These are phyloP conservation scores for Kwoniella europaea DNA, from an alignment of 768 basidiomycete genomes.

Conservation along the genomic window DNA sequence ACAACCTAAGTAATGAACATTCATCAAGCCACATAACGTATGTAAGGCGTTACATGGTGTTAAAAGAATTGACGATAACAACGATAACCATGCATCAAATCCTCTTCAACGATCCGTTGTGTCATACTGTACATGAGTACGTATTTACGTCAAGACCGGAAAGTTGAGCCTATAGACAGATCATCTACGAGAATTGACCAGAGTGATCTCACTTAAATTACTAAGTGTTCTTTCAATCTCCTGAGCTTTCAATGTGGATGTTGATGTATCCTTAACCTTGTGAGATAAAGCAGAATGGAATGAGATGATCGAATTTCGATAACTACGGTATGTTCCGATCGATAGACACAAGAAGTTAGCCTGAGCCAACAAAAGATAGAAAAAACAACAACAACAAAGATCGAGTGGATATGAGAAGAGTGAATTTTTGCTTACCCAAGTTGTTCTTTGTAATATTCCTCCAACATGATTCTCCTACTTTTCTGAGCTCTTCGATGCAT, in stretches of 20 bases:
- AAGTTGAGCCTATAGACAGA: too few species aligned
- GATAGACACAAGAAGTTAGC: neutral
- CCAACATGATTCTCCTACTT: conserved; percentile 22
- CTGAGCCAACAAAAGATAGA: neutral
- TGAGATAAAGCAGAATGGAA: conserved; percentile 32
- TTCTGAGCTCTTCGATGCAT: conserved; percentile 28
- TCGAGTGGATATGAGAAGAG: neutral
- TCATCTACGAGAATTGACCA: conserved; percentile 12
- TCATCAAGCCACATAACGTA: too few species aligned
- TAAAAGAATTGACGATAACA: neutral
- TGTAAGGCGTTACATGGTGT: neutral
- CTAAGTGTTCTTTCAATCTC: conserved; percentile 9
- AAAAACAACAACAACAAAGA: neutral
- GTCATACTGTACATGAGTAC: neutral
- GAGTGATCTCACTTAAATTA: conserved; percentile 23
- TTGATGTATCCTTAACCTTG: neutral
- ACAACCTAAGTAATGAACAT: neutral
- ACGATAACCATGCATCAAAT: neutral
- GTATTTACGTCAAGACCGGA: too few species aligned
- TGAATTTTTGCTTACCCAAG: conserved; percentile 15
- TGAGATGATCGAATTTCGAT: conserved; percentile 39
- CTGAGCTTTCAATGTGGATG: neutral
- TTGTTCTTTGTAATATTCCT: conserved; percentile 39
- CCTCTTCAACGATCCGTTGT: neutral
- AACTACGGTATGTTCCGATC: conserved; percentile 4